Evolutionary conservation across 192 early-diverging fungal species (phyloP), one percentile per base, ranked within the genome.

Genomic region (Rhizophagus clarus): DNA sequence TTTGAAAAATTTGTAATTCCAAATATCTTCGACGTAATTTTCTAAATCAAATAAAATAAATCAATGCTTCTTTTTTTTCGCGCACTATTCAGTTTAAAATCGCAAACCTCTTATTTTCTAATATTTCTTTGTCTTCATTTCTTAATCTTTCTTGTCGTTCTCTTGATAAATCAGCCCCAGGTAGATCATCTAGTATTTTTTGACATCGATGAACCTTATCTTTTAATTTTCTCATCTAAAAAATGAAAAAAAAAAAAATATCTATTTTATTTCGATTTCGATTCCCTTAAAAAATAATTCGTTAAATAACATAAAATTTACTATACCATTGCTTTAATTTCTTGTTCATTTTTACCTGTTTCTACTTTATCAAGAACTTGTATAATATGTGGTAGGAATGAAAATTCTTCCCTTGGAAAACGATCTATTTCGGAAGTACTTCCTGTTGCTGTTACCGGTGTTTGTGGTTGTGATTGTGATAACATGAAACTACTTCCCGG

Each of bases 161-260:
- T n/a, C 40, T 74, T 51, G 77, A 75, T 15, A 79, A 71, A 42
- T 79, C 77, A 9, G 77, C 77, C 5, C 77, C 77, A 42, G 77
- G 77, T 62, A 79, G 42, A 26, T 79, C 67, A 5, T 72, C 29
- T 34, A 79, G 61, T n/a, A 79, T 60, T 79, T 71, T 24, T 22
- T 79, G 77, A 71, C 77, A 79, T 31, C 69, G 68, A 34, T 71
- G 47, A 71, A 79, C 42, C 6, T 62, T 79, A 61, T 74, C 77
- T 67, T 79, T 64, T 14, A 79, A 29, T 29, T 74, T 74, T 47
- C 28, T 47, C 34, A 31, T 74, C 72, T 74, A 49, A 56, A 31
- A 31, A n/a, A n/a, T n/a, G n/a, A n/a, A 20, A 15, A 24, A 14
- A 45, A 15, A 15, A 72, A 74, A 29, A 56, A 51, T 60, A 31